Conservation (phyloP, 23 red algal genomes). For the Cyanidium caldarium region DNA sequence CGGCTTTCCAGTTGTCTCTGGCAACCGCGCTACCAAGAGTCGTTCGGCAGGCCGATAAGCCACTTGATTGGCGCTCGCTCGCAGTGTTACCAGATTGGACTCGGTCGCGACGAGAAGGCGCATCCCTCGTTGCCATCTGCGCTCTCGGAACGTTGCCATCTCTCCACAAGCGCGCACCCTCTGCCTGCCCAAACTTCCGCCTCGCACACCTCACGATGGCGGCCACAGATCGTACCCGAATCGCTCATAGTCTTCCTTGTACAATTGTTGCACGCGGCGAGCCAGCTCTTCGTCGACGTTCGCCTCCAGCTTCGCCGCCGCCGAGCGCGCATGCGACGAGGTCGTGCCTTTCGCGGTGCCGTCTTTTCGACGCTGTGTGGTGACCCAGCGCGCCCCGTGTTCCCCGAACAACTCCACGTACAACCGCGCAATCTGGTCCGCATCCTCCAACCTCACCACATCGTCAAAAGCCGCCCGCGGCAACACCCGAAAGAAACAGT, state of each 20-base stretch:
- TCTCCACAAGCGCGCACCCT: too few relatives aligned
- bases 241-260: constrained; percentile 1
- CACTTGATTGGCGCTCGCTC: too few relatives aligned
- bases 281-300: not conserved
- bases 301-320: not conserved
- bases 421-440: not conserved
- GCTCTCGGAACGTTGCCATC: too few relatives aligned
- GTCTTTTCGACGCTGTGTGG: too few relatives aligned
- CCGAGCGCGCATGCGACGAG: not conserved
- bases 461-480: not conserved
- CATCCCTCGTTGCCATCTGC: too few relatives aligned
- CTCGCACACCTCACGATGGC: too few relatives aligned
- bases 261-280: not conserved
- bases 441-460: not conserved
- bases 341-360: not conserved
- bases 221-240: constrained; percentile 5
- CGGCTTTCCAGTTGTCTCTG: too few relatives aligned
- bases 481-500: not conserved
- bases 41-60: too few relatives aligned
- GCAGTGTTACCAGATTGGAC: too few relatives aligned
- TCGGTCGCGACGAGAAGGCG: too few relatives aligned
- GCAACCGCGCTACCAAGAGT: too few relatives aligned
- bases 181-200: too few relatives aligned
- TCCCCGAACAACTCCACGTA: not conserved
- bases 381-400: not conserved